Evolutionary conservation across 2,329 filamentous ascomycete species (phyloP), one percentile per base, ranked within the genome.

Genomic region (Fusarium dimerum): DNA sequence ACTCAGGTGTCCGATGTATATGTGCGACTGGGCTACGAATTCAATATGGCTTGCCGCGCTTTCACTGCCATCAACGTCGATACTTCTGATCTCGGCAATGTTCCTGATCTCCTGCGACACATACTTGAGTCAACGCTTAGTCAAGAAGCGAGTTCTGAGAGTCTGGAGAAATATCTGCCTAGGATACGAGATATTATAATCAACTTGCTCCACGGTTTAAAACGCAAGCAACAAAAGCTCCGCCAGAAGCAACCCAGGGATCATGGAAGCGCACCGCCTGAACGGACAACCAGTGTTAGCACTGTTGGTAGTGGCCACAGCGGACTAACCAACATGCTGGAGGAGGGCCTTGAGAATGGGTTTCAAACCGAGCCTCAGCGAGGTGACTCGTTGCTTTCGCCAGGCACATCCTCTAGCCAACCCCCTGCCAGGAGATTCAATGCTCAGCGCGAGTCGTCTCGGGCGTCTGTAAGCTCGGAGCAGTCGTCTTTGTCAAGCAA

Each of bases 101-200:
- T 99, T 3, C 94, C 94, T 6, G 94, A 99, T 70, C 79, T 92
- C 53, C 76, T 99, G 57, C 86, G 94, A 64, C 86, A 87, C 54
- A 97, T 99, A 51, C 82, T 99, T 49, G 94, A 99, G 73, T 90
- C 96, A 51, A 99, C 94, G 2, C 80, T 99, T 36, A 97, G 93
- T 71, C 94, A 99, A 68, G 92, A 97, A 74, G 94, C 94, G 6
- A 97, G 90, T 63, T 87, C 92, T 45, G 88, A 95, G 68, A 97
- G 92, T 71, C 80, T 99, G 55, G 94, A 99, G 71, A 89, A 89
- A 69, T 99, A 96, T 71, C 78, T 99, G 32, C 94, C 94, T 1
- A 85, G 89, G 53, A 99, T 99, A 71, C 87, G 94, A 64, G 94
- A 99, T 71, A 99, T 99, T 66, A 99, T 99, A 68, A 97, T 99